Evolutionary conservation across 2,329 filamentous ascomycete genomes (phyloP), one percentile per base, ranked within the genome.

Genomic region (Aspergillus ibericus): DNA sequence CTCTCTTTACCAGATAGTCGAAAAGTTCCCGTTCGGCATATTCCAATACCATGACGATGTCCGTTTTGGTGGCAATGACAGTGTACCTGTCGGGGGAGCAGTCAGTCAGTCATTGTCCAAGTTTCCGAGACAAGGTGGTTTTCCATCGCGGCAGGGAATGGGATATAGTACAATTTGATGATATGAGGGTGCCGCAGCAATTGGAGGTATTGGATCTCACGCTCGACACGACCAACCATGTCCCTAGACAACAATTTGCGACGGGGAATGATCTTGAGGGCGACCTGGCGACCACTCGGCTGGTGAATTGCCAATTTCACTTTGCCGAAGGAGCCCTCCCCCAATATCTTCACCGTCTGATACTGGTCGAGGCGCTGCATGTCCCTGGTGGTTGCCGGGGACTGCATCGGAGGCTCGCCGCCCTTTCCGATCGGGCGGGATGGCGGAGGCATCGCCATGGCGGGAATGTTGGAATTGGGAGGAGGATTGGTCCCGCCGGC

Each of bases 1-100:
- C 95, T 72, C 97, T 88, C 72, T 93, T 89, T 59, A 99, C 95
- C 62, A 99, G 95, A 78, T 98, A 98, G 77, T 99, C 93, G 78
- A 99, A 99, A 60, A 99, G 83, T 77, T 99, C 95, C 61, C 91
- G 91, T 61, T 95, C 95, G 42, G 95, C 95, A 77, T 96, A 99
- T 77, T 99, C 95, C 66, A 99, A 86, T 50, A 99, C 95, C 95
- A 99, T 99, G 77, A 98, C 95, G 73, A 99, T 99, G 75, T 99
- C 95, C 62, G 85, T 87, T 22, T 88, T 86, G 6, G 93, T 97
- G 63, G 96, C 97, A 75, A 99, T 98, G 64, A 99, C 95, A 29
- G 95, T 98, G 77, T 92, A 96, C 57, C 91, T 95, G 69, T 42
- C 53, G 36, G 36, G 49, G 34, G 18, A 48, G 8, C 25, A 38